Evolutionary conservation across 106 monocot genomes (phyloP), one percentile per base, ranked within the genome.

Genomic region (Triglochin maritima): DNA sequence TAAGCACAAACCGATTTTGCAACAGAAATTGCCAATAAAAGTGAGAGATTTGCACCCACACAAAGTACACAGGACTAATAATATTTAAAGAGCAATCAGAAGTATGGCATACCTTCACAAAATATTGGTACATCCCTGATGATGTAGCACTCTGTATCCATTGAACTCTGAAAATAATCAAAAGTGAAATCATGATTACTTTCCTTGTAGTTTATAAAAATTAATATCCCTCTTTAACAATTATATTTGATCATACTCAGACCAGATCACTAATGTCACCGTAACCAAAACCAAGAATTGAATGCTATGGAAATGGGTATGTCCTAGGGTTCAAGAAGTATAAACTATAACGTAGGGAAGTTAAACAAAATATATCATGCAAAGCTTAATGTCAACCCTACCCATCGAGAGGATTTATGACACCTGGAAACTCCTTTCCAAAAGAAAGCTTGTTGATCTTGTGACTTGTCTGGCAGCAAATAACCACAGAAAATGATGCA

Each of bases 371-470:
- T 11, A 52, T 9, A 52, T 41, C 17, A 53, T 67, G 4, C 11
- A 29, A 67, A 56, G 2, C 9, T 3, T 4, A 8, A 56, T 7
- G 16, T 44, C 2, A 42, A 65, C 69, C 81, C 80, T 69, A 98
- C 91, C 96, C 86, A 72, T 98, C 91, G 78, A 98, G 91, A 57
- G 96, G 96, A 76, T 98, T 98, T 70, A 98, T 78, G 72, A 77
- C 88, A 80, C 96, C 96, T 59, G 96, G 96, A 59, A 88, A 98
- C 50, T 88, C 86, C 69, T 79, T 79, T 68, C 96, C 96, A 79
- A 98, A 98, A 44, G 96, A 86, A 14, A 98, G 73, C 47, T 98
- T 91, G 65, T 98, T 98, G 58, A 98, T 98, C 68, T 72, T 91
- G 77, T 98, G 96, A 64, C 86, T 98, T 72, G 91, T 84, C 96